Evolutionary conservation across 306 rosid genomes (phyloP).

Genomic region (Luffa acutangula): DNA sequence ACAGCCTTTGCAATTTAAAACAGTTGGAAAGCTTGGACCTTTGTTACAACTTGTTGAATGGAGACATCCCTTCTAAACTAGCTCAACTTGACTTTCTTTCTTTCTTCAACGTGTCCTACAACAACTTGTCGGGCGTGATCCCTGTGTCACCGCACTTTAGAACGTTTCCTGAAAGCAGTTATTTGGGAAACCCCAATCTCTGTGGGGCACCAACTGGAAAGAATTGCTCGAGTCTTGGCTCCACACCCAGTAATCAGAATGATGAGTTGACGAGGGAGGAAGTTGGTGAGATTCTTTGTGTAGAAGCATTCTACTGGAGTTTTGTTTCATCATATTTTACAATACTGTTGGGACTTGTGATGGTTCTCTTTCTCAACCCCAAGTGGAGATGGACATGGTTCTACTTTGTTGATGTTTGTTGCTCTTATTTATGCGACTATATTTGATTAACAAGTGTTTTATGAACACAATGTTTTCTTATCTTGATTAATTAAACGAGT

Average conservation of each 20-base stretch:
- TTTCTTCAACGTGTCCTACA: not conserved
- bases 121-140: not conserved
- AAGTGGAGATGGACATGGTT: not conserved
- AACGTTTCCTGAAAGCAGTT: not conserved
- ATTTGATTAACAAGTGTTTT: not conserved
- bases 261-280: not conserved
- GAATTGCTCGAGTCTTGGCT: not conserved
- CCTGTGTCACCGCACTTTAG: not conserved
- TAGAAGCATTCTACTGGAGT: not conserved
- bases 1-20: not conserved
- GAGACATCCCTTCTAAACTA: not conserved
- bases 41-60: not conserved
- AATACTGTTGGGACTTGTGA: not conserved
- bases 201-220: not conserved
- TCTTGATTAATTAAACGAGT: too few species aligned
- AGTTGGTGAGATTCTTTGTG: not conserved
- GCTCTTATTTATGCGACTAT: not conserved
- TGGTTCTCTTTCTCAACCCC: not conserved
- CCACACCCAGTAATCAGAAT: not conserved
- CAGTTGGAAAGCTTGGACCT: conserved; percentile 5
- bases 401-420: not conserved
- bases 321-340: not conserved
- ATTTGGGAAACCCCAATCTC: conserved; percentile 1
- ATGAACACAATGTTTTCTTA: too few species aligned
- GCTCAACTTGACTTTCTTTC: not conserved